Evolutionary conservation across 495 filamentous ascomycete genomes (phyloP), one percentile per base, ranked within the genome.

Genomic region (Tuber microsphaerosporum): DNA sequence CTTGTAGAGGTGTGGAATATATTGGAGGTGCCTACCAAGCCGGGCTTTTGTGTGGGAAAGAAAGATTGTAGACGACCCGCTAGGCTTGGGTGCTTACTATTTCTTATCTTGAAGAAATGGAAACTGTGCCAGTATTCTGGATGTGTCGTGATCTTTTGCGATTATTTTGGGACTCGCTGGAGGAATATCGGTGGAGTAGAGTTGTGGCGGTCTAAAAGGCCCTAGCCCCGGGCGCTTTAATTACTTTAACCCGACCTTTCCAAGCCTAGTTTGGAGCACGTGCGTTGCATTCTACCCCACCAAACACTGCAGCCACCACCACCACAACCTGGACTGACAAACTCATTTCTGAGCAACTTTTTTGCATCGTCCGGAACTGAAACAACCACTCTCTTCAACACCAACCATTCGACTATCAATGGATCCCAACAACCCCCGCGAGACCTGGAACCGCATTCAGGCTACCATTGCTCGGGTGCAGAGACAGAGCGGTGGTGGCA

Each of bases 371-470:
- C 51, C 51, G n/a, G 51, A 31, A 31, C 31, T 65, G 26, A 65
- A 26, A 14, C 56, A 65, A 65, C 26, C 26, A 65, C 56, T 12
- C 56, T 31, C 56, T 17, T 26, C 56, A 65, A 65, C 56, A 34
- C 26, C 26, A 65, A 65, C 56, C 56, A 65, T 19, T 34, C 26
- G n/a, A 34, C 14, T 19, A 65, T 4, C 68, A 78, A 83, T 83
- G 81, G 81, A 83, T 75, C 72, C 81, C 71, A 81, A 83, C 44
- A 83, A 89, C 81, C 90, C 90, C 69, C 86, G 87, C 81, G 89
- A 93, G 81, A 86, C 89, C 75, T 91, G 88, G 88, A 86, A 86
- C 81, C 87, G 86, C 75, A 85, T 93, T 71, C 90, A 92, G 85
- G 83, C 86, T 76, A 87, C 87, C 73, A 84, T 92, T 44, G 77